Evolutionary conservation across 345 rosid genomes (phyloP).

Genomic region (Eucalyptus erythrocorys): DNA sequence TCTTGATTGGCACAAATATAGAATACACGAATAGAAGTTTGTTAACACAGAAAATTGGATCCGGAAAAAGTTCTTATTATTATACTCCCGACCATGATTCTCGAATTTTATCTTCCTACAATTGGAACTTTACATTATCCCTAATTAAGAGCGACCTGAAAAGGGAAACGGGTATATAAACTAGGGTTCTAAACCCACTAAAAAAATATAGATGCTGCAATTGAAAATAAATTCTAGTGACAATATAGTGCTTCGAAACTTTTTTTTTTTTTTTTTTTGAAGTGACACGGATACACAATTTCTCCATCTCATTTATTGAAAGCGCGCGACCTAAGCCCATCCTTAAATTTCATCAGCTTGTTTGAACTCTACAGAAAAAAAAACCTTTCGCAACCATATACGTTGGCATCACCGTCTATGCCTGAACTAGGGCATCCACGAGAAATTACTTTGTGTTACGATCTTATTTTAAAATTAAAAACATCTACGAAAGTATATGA

Average conservation of each 20-base stretch:
- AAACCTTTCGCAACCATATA: not conserved
- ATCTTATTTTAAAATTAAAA: too few relatives aligned
- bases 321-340: accelerated
- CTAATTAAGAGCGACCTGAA: not conserved
- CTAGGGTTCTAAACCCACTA: too few relatives aligned
- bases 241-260: too few relatives aligned
- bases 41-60: not conserved
- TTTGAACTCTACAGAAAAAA: not conserved
- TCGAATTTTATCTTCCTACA: accelerated
- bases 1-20: not conserved
- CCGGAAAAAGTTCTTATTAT: not conserved
- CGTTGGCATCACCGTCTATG: not conserved
- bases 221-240: too few relatives aligned
- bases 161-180: not conserved
- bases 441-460: not conserved
- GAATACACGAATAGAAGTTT: not conserved
- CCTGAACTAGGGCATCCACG: not conserved
- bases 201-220: too few relatives aligned
- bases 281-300: too few relatives aligned
- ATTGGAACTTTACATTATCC: accelerated
- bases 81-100: not conserved
- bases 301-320: not conserved
- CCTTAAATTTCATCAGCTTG: not conserved
- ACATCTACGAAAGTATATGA: not conserved
- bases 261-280: too few relatives aligned